phyloP scores from a whole-genome alignment of 1,284 basidiomycete genomes.

The Ganoderma lingzhi region DNA sequence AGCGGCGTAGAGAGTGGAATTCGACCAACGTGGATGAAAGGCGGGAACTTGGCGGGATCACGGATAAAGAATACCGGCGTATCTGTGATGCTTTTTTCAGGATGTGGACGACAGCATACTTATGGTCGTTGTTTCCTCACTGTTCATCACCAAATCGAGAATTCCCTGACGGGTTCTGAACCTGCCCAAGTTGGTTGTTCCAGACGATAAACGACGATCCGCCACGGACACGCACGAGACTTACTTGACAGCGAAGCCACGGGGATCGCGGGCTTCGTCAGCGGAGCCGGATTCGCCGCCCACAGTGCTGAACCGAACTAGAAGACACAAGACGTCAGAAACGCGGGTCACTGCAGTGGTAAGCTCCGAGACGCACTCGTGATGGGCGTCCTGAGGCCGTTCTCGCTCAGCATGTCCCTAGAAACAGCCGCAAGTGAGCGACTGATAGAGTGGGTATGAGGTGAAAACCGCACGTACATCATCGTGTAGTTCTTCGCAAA shows the following conservation, averaged over 20 bases:
- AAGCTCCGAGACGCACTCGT: conserved; percentile 26
- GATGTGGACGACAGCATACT: not conserved
- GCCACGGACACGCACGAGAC: conserved; percentile 6
- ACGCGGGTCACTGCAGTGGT: not conserved
- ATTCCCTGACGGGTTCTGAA: conserved; percentile 82
- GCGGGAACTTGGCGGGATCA: conserved; percentile 83
- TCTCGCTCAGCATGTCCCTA: conserved; percentile 38
- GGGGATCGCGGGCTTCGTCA: conserved; percentile 91
- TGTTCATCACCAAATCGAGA: conserved; percentile 91
- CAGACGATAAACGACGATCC: not conserved
- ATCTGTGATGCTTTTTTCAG: conserved; percentile 43
- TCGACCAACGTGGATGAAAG: conserved; percentile 79
- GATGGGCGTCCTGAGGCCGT: conserved; percentile 35
- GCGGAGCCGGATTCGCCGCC: conserved; percentile 88
- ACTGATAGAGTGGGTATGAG: conserved; percentile 56
- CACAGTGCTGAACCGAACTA: conserved; percentile 89
- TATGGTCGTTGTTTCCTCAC: conserved; percentile 18
- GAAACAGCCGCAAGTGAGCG: conserved; percentile 42
- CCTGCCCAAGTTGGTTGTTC: conserved; percentile 21
- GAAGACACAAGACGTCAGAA: conserved; percentile 56
- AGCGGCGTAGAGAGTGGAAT: no score
- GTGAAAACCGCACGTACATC: conserved; percentile 30
- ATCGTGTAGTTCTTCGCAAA: conserved; percentile 38
- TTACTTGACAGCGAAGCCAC: conserved; percentile 53
- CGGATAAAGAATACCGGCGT: conserved; percentile 91